phyloP scores from a whole-genome alignment of 129 eudicot species.

The Escallonia herrerae region DNA sequence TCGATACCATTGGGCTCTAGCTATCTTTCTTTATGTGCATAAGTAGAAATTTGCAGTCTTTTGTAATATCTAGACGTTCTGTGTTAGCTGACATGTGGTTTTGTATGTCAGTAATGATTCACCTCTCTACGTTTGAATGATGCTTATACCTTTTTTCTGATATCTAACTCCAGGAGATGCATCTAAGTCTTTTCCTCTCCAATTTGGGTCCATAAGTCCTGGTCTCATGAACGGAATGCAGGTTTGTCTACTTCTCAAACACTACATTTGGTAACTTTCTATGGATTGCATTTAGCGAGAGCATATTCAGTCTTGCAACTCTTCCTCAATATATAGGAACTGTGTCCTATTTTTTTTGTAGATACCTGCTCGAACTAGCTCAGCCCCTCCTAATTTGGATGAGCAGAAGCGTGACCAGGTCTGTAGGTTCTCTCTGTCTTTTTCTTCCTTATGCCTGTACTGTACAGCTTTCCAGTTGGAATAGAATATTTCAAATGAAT shows the following conservation, averaged over 20 bases:
- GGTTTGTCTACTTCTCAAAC: slow-evolving; percentile 19
- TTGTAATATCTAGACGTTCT: not conserved
- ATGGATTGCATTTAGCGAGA: not conserved
- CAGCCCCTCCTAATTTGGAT: slow-evolving; percentile 83
- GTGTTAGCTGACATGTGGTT: not conserved
- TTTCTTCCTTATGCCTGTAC: not conserved
- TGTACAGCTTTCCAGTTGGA: not conserved
- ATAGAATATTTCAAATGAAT: too few relatives aligned
- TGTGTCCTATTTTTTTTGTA: slow-evolving; percentile 19
- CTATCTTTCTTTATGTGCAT: not conserved
- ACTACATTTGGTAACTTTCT: slow-evolving; percentile 5
- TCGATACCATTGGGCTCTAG: not conserved
- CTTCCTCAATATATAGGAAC: not conserved
- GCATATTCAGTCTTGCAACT: not conserved
- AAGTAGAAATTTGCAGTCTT: not conserved
- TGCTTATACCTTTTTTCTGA: slow-evolving; percentile 6
- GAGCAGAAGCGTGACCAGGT: slow-evolving; percentile 88
- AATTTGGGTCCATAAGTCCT: slow-evolving; percentile 87
- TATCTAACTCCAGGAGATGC: slow-evolving; percentile 49
- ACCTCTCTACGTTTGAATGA: not conserved
- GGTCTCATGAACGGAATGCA: slow-evolving; percentile 72
- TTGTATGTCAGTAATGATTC: not conserved
- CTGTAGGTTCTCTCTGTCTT: slow-evolving; percentile 1
- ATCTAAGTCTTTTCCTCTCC: slow-evolving; percentile 55
- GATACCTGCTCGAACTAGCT: slow-evolving; percentile 88